Evolutionary conservation across 2,329 filamentous ascomycete species (phyloP), one percentile per base, ranked within the genome.

Genomic region (Ophiostoma tasmaniense): DNA sequence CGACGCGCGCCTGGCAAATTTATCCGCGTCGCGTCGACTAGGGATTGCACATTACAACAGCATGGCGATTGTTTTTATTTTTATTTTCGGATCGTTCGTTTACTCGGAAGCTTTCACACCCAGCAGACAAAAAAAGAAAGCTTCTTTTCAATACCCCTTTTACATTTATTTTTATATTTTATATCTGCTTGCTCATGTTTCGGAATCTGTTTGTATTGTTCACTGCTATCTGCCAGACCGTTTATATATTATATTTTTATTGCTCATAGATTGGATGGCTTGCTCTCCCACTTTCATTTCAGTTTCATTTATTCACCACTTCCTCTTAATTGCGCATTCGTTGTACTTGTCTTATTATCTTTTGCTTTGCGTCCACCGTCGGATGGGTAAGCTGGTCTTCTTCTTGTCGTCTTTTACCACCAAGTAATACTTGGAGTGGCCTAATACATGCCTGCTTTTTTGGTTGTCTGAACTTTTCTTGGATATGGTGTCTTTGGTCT

Each of bases 211-310:
- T 66, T n/a, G 17, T 68, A 45, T 11, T 37, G 35, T 55, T n/a
- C 0, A 33, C n/a, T 39, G 39, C 35, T 20, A n/a, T 61, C 39
- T 55, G 55, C 52, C 30, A n/a, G 50, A 39, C 17, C 28, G 28
- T 39, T 55, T 66, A 20, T 52, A 35, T 66, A 37, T 64, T 64
- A 25, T 45, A 50, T 13, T 68, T 39, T 59, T 8, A 8, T 42
- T 25, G 62, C 55, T 68, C 55, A 72, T 72, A 70, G 67, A 70
- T 69, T 72, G 68, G 67, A 67, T 64, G 69, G 69, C 22, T 66
- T 52, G 67, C 22, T 39, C 39, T 61, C 64, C 50, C 50, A 55
- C 50, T 8, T 70, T 28, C 61, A 20, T 35, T 66, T 66, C 30
- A 30, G 11, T 39, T 64, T 37, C 20, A 25, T 67, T 66, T 33